These are phyloP conservation scores for Primulina huaijiensis DNA, from an alignment of 257 asterid species.

Conservation along the genomic window DNA sequence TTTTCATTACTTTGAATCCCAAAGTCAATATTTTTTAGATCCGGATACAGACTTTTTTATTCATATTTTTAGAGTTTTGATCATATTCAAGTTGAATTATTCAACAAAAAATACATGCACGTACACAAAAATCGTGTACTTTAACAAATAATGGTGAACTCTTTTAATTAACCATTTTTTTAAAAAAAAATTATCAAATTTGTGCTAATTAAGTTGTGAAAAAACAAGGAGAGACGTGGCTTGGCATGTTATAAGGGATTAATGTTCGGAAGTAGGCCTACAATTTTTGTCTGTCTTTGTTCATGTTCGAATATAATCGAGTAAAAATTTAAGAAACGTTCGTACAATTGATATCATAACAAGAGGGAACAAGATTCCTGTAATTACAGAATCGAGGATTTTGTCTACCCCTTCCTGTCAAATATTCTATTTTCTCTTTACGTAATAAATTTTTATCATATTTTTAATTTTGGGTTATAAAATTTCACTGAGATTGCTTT, in stretches of 20 bases:
- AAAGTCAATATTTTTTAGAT: too few relatives aligned
- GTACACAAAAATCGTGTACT: too few relatives aligned
- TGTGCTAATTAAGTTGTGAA: constrained; percentile 12
- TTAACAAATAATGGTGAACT: too few relatives aligned
- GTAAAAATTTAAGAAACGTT: constrained; percentile 31
- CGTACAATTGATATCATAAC: constrained; percentile 34
- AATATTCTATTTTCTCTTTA: constrained; percentile 25
- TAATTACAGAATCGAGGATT: constrained; percentile 42
- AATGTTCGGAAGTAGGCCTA: constrained; percentile 42
- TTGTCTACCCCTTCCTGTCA: constrained; percentile 49
- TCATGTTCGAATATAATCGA: constrained; percentile 51
- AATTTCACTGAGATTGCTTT: neutral
- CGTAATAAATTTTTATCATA: neutral
- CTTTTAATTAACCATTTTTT: too few relatives aligned
- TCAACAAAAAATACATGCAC: too few relatives aligned
- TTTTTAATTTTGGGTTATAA: neutral
- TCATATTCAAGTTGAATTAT: too few relatives aligned
- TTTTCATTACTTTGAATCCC: too few relatives aligned
- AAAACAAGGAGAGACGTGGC: constrained; percentile 31
- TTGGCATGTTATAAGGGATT: constrained; percentile 31
- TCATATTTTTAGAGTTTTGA: too few relatives aligned
- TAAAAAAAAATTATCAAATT: too few relatives aligned
- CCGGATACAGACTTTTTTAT: too few relatives aligned
- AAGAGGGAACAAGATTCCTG: constrained; percentile 54
- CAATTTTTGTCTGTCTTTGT: constrained; percentile 47